phyloP scores from a whole-genome alignment of 1,284 basidiomycete species.

The Sanghuangporus baumii region DNA sequence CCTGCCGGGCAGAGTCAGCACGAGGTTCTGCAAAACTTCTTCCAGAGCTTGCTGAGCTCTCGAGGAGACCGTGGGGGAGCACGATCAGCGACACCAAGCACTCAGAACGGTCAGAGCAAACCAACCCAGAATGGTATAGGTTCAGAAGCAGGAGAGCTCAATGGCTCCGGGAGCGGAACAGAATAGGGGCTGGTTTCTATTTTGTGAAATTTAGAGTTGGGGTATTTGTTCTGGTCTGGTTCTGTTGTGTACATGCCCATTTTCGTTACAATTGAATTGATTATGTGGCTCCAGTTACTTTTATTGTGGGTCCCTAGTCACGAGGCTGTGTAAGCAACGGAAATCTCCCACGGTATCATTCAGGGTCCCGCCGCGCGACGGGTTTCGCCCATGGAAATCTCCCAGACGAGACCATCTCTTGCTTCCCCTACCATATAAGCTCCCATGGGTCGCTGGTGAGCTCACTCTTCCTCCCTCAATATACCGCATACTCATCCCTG shows the following conservation, averaged over 20 bases:
- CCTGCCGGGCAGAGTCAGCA: conserved; percentile 63
- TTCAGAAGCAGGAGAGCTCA: conserved; percentile 8
- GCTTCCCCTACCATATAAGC: background rate
- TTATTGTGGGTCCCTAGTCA: background rate
- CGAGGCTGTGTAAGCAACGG: background rate
- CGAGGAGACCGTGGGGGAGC: conserved; percentile 44
- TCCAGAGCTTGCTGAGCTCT: conserved; percentile 71
- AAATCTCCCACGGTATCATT: background rate
- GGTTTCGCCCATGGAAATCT: background rate
- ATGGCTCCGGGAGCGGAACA: conserved; percentile 15
- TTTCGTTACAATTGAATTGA: background rate
- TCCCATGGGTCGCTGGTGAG: conserved; percentile 19
- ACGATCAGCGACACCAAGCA: background rate
- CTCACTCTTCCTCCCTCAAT: conserved; percentile 6
- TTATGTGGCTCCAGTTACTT: background rate
- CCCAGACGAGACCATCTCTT: background rate
- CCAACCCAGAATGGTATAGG: background rate
- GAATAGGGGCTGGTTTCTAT: conserved; percentile 2
- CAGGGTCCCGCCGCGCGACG: background rate
- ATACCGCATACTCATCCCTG: background rate
- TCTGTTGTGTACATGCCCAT: too few species aligned
- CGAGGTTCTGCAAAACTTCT: conserved; percentile 82
- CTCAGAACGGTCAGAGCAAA: conserved; percentile 5
- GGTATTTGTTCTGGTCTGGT: too few species aligned
- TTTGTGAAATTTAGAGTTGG: too few species aligned